A percentile compares a stretch with the other conserved stretches of the same genome.
Evolutionary conservation across 208 protist genomes (phyloP).

Genomic region (Vickermania spadyakhi): DNA sequence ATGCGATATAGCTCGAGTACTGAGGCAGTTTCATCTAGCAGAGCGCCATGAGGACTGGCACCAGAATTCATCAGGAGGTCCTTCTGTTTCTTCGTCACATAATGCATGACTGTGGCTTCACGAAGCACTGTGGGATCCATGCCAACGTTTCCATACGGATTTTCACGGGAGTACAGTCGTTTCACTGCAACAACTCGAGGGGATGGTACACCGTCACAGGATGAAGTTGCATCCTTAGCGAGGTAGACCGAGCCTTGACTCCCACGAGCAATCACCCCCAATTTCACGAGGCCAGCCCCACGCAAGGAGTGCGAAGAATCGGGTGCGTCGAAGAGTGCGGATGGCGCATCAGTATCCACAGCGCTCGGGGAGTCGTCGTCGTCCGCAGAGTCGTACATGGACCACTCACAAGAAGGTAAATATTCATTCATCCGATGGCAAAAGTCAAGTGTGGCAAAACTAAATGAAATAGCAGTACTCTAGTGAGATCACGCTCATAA

Average conservation of each 20-base stretch:
- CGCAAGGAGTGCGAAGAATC: conserved; percentile 20
- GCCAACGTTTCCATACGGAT: conserved; percentile 58
- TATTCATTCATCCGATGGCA: no score
- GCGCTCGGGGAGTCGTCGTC: neutral
- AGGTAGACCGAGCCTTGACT: conserved; percentile 78
- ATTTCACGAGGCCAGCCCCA: conserved; percentile 40
- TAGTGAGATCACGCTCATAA: no score
- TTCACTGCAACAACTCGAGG: conserved; percentile 53
- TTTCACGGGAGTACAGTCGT: conserved; percentile 62
- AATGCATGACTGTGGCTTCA: conserved; percentile 57
- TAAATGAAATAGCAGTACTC: no score
- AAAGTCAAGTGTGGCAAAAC: no score
- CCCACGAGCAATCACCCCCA: conserved; percentile 47
- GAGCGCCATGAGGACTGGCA: neutral
- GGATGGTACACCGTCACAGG: neutral
- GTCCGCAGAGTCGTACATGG: conserved; percentile 49
- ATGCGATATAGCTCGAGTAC: conserved; percentile 39
- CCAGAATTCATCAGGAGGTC: neutral
- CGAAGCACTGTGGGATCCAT: conserved; percentile 62
- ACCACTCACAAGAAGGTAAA: conserved; percentile 21
- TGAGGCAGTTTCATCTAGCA: conserved; percentile 20
- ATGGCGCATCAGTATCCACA: no score
- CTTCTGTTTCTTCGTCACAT: conserved; percentile 12
- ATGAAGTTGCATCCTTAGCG: conserved; percentile 21
- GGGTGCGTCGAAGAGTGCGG: conserved; percentile 22